Base-by-base conservation (phyloP, 2,329 filamentous ascomycete genomes). In the Huntiella savannae region DNA sequence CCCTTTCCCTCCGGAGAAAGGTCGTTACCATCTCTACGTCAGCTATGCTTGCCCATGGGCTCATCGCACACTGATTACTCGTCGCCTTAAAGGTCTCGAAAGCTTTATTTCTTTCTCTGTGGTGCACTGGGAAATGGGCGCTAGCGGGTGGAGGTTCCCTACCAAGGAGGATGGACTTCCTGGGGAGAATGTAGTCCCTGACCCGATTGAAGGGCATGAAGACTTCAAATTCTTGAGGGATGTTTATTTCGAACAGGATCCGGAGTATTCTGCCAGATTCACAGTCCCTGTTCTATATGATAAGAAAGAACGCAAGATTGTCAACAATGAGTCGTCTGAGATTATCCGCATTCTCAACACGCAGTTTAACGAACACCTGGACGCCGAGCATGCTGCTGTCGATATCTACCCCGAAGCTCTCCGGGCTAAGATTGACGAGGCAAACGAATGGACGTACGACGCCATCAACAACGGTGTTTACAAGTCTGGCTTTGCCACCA, bases 21-120 rank as follows among this genome's bases (percentile, higher is more conserved):
- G 73, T 45, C 73, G 91, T 47, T 98, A 98, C 61, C 91, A 98
- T 63, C 75, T 98, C 55, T 98, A 88, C 59, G 80, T 94, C 54
- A 88, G 81, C 56, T 94, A 93, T 62, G 87, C 87, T 5, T 95
- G 87, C 62, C 87, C 87, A 3, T 95, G 87, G 87, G 87, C 88
- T 4, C 84, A 85, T 57, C 79, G 91, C 38, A 80, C 85, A 0
- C 69, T 96, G 53, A 94, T 96, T 54, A 81, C 82, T 2, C 74
- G 88, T 49, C 80, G 85, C 60, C 71, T 98, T 56, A 98, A 96
- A 67, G 91, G 88, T 0, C 70, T 98, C 0, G 82, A 96, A 55
- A 79, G 92, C 48, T 71, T 91, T 53, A 78, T 98, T 54, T 70
- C 71, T 15, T 75, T 68, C 54, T 91, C 84, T 0, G 76, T 75